Conservation (phyloP, 306 rosid genomes). For the Trifolium fragiferum region DNA sequence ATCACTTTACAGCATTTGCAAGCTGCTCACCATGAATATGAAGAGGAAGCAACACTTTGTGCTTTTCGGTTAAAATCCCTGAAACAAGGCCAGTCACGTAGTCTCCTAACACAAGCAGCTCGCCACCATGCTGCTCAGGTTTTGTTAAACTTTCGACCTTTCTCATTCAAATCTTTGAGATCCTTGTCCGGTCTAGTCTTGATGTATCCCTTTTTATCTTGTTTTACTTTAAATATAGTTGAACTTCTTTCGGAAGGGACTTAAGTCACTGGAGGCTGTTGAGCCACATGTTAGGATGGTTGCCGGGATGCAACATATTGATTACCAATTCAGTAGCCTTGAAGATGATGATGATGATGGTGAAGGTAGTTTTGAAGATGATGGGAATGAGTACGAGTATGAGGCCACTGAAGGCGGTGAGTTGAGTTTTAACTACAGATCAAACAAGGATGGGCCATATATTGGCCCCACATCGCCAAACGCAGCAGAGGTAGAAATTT, state of each 20-base stretch:
- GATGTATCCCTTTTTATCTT: constrained; percentile 26
- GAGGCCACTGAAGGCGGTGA: constrained; percentile 59
- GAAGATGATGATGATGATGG: constrained; percentile 73
- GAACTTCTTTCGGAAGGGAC: constrained; percentile 88
- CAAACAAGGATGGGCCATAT: constrained; percentile 49
- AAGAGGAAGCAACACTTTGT: constrained; percentile 75
- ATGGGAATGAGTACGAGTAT: constrained; percentile 45
- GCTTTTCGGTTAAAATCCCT: constrained; percentile 82
- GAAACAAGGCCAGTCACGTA: constrained; percentile 87
- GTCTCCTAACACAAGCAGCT: constrained; percentile 92
- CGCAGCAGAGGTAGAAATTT: constrained; percentile 69
- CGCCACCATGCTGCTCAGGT: constrained; percentile 96
- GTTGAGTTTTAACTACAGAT: constrained; percentile 73
- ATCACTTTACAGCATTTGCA: constrained; percentile 67
- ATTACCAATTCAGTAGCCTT: constrained; percentile 75
- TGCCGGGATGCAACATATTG: constrained; percentile 77
- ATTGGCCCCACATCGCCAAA: constrained; percentile 55
- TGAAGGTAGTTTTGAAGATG: constrained; percentile 50
- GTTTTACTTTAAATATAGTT: constrained; percentile 55
- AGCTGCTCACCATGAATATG: constrained; percentile 70
- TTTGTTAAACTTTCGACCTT: constrained; percentile 31
- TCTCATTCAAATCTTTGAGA: constrained; percentile 29
- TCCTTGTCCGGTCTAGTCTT: constrained; percentile 28
- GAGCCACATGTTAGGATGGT: constrained; percentile 80
- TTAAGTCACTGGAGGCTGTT: constrained; percentile 82